Percentiles rank a stretch among this genome's conserved stretches.
Conservation (phyloP, 1,284 basidiomycete species). For the Melampsora americana region DNA sequence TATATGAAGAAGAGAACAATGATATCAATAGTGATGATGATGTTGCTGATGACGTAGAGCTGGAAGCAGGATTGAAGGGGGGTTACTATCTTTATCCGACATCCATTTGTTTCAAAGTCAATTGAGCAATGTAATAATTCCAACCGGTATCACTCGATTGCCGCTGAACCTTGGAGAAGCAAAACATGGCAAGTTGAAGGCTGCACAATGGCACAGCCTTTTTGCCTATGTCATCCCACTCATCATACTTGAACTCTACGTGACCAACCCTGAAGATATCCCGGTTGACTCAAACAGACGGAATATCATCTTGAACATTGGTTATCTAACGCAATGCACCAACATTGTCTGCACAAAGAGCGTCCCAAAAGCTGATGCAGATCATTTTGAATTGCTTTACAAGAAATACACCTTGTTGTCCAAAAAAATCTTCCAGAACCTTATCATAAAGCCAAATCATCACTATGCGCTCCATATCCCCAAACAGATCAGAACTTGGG, state of each 20-base stretch:
- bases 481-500: constrained; percentile 17
- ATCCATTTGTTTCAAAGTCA: not conserved
- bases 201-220: constrained; percentile 24
- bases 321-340: not conserved
- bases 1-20: not conserved
- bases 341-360: constrained; percentile 11
- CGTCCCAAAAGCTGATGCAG: not conserved
- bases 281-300: not conserved
- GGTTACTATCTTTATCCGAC: not conserved
- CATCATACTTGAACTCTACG: constrained; percentile 24
- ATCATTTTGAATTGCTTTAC: constrained; percentile 25
- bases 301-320: constrained; percentile 19
- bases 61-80: not conserved
- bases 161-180: constrained; percentile 20
- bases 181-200: constrained; percentile 27
- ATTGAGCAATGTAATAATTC: not conserved
- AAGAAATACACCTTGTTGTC: constrained; percentile 6
- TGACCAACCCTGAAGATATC: not conserved
- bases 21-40: not conserved
- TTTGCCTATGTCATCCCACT: constrained; percentile 33
- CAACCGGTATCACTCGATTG: not conserved
- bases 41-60: not conserved
- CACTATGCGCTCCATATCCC: constrained; percentile 28
- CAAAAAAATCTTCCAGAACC: not conserved
- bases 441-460: constrained; percentile 35